phyloP scores from a whole-genome alignment of 768 basidiomycete genomes.

The Cubamyces lactineus region DNA sequence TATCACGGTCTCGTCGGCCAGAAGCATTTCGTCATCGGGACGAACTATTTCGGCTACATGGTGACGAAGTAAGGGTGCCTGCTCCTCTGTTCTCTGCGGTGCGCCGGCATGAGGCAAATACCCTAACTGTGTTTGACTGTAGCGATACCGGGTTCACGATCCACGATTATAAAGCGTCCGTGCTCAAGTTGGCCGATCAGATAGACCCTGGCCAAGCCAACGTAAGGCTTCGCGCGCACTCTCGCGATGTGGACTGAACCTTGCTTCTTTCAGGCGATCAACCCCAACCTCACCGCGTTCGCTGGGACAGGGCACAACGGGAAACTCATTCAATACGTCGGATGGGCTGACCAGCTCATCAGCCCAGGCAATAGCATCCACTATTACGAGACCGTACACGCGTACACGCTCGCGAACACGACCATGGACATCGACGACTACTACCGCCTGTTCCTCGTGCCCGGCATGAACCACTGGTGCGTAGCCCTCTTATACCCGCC shows the following conservation, averaged over 20 bases:
- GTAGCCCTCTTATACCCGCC: not conserved
- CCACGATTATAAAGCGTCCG: constrained; percentile 24
- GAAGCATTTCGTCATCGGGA: constrained; percentile 19
- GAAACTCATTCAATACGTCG: constrained; percentile 32
- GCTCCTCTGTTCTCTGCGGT: not conserved
- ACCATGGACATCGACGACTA: constrained; percentile 34
- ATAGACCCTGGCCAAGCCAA: constrained; percentile 30
- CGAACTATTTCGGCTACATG: constrained; percentile 25
- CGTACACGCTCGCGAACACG: constrained; percentile 26
- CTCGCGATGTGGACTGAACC: not conserved
- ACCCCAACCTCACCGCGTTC: constrained; percentile 30
- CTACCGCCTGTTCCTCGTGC: constrained; percentile 39
- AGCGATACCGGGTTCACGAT: constrained; percentile 30
- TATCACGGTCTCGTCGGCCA: constrained; percentile 24
- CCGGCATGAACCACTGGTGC: constrained; percentile 39
- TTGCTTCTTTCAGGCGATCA: constrained; percentile 24
- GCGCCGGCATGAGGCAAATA: not conserved
- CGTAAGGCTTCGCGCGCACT: constrained; percentile 6
- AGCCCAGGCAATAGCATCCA: constrained; percentile 33
- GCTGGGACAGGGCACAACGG: constrained; percentile 28
- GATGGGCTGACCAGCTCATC: constrained; percentile 36
- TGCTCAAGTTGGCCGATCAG: constrained; percentile 23
- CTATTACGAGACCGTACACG: constrained; percentile 32
- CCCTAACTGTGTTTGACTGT: not conserved
- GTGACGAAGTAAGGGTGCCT: constrained; percentile 27